Evolutionary conservation across 192 early-diverging fungal species (phyloP), one percentile per base, ranked within the genome.

Genomic region (Rhizophlyctis rosea): DNA sequence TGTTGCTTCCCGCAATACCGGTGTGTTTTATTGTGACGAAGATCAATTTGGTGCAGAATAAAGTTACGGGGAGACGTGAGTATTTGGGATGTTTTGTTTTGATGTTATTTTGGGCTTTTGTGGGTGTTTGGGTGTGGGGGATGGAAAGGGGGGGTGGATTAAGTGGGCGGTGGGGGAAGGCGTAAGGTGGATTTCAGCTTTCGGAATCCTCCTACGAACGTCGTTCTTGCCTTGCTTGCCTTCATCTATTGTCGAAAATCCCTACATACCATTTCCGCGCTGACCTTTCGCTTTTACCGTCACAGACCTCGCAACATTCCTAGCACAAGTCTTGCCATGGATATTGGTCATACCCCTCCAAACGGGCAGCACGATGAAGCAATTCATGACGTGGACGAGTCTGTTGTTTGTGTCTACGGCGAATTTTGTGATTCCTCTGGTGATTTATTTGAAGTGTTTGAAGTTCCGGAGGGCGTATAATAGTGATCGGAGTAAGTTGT

Each of bases 391-490:
- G 13, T 84, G 81, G 81, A 81, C 77, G 4, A 78, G 76, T 1
- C 57, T 81, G 34, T 21, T 84, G 14, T 78, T 82, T 57, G 75
- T 83, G 4, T 67, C 67, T 4, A 70, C 79, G 3, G 77, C 80
- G 13, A 84, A 84, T 59, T 84, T 78, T 59, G 69, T 84, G 9
- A 68, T 84, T 57, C 82, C 82, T 0, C 61, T 82, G 11, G 23
- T 83, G 14, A 83, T 84, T 50, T 84, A 81, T 58, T 44, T 84
- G 49, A 66, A 76, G 49, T 84, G 82, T 56, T 27, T 78, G 13
- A 4, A 50, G 33, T 84, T 84, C 61, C 67, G 80, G 25, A 49
- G 67, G 29, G 62, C 63, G 18, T 80, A 80, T 47, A 78, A 80
- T 62, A 61, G 65, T 44, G 67, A 62, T 31, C 47, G 73, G 72